Percentiles rank a stretch among this genome's conserved stretches.
Conservation (phyloP, 768 basidiomycete species). For the Paxillus ammoniavirescens region DNA sequence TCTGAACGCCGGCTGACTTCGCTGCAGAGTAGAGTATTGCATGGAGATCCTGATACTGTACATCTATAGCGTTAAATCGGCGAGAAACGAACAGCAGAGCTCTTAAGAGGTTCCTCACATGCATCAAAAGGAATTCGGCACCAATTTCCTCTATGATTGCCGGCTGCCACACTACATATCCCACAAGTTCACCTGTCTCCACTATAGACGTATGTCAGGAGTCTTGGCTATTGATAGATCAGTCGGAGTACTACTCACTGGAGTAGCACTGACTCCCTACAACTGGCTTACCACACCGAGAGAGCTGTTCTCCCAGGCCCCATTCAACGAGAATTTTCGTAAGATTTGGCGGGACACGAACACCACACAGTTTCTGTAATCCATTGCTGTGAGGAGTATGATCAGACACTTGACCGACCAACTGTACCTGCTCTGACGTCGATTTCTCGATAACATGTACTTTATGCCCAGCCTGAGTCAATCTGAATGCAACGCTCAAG, state of each 20-base stretch:
- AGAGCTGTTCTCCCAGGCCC: constrained; percentile 45
- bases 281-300: constrained; percentile 27
- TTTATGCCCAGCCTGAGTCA: constrained; percentile 51
- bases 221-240: neutral
- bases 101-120: constrained; percentile 33
- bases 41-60: constrained; percentile 53
- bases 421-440: constrained; percentile 37
- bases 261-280: constrained; percentile 14
- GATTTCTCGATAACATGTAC: constrained; percentile 54
- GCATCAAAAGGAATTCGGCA: constrained; percentile 47
- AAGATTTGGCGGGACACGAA: constrained; percentile 55
- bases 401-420: constrained; percentile 1
- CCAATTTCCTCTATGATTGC: constrained; percentile 45
- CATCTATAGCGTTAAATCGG: neutral
- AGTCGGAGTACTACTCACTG: constrained; percentile 6
- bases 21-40: constrained; percentile 45
- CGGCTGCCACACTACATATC: constrained; percentile 43
- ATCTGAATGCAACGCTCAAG: constrained; percentile 51
- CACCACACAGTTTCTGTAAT: constrained; percentile 34
- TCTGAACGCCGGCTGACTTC: constrained; percentile 42
- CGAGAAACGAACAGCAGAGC: neutral
- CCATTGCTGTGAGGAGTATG: neutral
- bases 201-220: constrained; percentile 26
- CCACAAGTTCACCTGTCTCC: constrained; percentile 40
- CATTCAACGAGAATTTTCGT: constrained; percentile 52